These are phyloP conservation scores for Gossypium sturtianum DNA, from an alignment of 345 rosid genomes.

Conservation along the genomic window DNA sequence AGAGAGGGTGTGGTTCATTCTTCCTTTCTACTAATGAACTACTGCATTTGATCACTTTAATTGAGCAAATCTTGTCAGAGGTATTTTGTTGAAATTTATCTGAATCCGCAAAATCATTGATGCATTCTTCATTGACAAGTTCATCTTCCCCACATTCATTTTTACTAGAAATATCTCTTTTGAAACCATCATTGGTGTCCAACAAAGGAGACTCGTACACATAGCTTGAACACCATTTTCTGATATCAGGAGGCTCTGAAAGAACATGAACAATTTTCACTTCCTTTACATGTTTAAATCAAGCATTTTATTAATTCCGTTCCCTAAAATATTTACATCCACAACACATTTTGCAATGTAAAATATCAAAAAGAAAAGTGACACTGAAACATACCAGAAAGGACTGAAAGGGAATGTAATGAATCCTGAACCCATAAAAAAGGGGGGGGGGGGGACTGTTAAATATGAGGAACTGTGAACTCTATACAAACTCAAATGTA, in stretches of 20 bases:
- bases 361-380: neutral
- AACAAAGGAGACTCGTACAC: constrained; percentile 49
- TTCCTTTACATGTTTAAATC: neutral
- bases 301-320: neutral
- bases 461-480: neutral
- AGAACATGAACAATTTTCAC: neutral
- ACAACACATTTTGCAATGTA: no score
- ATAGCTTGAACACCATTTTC: constrained; percentile 63
- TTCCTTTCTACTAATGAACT: constrained; percentile 7
- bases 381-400: constrained; percentile 33
- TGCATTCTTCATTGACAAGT: constrained; percentile 3
- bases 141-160: constrained; percentile 24
- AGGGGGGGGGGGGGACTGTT: neutral
- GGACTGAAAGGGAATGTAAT: constrained; percentile 19
- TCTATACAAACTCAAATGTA: neutral
- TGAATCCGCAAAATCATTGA: constrained; percentile 4
- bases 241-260: constrained; percentile 56
- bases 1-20: constrained; percentile 16
- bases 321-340: neutral
- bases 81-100: constrained; percentile 6
- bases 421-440: constrained; percentile 27
- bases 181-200: constrained; percentile 33
- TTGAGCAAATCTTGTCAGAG: constrained; percentile 6
- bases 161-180: constrained; percentile 21
- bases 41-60: neutral